These are phyloP conservation scores for Eutrema yunnanense DNA, from an alignment of 345 rosid species.

Conservation along the genomic window DNA sequence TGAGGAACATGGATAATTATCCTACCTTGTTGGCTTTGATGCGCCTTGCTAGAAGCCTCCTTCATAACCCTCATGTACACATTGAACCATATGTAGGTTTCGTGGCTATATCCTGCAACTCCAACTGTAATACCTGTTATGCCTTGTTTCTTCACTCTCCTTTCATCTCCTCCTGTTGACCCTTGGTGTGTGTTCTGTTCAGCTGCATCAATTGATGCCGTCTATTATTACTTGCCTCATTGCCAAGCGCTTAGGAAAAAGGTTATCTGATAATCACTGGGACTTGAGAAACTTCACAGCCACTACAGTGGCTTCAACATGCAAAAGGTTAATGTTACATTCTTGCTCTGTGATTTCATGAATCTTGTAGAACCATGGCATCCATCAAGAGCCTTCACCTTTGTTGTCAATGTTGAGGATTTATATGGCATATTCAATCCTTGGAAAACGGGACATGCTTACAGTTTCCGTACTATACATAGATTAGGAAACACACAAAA, in stretches of 20 bases:
- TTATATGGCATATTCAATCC: slow-evolving; percentile 1
- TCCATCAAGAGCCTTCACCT: neutral
- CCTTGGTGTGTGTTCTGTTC: slow-evolving; percentile 14
- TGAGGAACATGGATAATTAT: slow-evolving; percentile 49
- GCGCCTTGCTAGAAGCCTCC: slow-evolving; percentile 68
- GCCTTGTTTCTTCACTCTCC: neutral
- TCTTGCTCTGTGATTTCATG: slow-evolving; percentile 4
- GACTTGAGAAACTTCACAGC: slow-evolving; percentile 73
- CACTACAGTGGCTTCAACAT: slow-evolving; percentile 54
- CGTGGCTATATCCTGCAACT: neutral
- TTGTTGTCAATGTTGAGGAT: neutral
- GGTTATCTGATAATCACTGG: slow-evolving; percentile 72
- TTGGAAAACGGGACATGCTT: neutral
- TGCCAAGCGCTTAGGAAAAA: slow-evolving; percentile 61
- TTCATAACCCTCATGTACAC: slow-evolving; percentile 72
- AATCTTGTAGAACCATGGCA: neutral
- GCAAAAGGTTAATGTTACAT: slow-evolving; percentile 48
- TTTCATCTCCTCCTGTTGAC: neutral
- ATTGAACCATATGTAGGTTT: slow-evolving; percentile 82
- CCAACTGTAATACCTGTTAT: neutral
- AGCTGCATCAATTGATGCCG: slow-evolving; percentile 88
- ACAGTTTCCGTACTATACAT: neutral
- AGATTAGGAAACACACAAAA: neutral
- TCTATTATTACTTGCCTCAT: slow-evolving; percentile 72
- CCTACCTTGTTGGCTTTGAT: slow-evolving; percentile 53